phyloP scores from a whole-genome alignment of 495 filamentous ascomycete genomes.

The Sordaria brevicollis region DNA sequence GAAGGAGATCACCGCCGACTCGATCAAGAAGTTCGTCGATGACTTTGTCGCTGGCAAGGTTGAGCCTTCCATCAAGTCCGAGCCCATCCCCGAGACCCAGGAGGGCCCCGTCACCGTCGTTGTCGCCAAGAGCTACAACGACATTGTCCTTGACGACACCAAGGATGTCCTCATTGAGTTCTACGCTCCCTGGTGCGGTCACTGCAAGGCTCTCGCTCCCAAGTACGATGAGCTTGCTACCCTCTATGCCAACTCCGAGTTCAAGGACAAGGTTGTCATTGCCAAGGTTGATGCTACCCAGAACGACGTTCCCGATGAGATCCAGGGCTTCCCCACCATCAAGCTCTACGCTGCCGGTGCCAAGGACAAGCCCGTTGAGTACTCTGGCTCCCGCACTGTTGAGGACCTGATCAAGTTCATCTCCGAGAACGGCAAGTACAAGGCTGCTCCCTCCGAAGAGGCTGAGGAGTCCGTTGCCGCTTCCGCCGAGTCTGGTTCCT shows the following conservation, averaged over 20 bases:
- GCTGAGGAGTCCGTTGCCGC: constrained; percentile 45
- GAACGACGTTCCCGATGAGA: constrained; percentile 96
- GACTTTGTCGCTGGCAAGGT: constrained; percentile 82
- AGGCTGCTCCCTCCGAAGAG: constrained; percentile 48
- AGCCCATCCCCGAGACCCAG: constrained; percentile 91
- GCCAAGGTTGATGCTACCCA: constrained; percentile 96
- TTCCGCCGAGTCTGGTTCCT: constrained; percentile 39
- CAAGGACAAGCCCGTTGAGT: constrained; percentile 78
- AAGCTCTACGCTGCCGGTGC: constrained; percentile 90
- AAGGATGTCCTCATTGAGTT: constrained; percentile 99
- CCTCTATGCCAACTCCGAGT: constrained; percentile 64
- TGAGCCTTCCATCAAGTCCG: constrained; percentile 93
- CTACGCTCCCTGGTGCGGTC: constrained; percentile 98
- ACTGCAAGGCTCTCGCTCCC: constrained; percentile 91
- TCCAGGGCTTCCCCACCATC: constrained; percentile 98
- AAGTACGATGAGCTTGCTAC: constrained; percentile 86
- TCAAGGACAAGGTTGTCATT: constrained; percentile 74
- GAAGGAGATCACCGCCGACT: constrained; percentile 64
- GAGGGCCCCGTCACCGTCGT: constrained; percentile 82
- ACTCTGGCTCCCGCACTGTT: constrained; percentile 77
- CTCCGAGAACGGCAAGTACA: constrained; percentile 86
- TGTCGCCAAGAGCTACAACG: constrained; percentile 90
- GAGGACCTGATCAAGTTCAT: constrained; percentile 94
- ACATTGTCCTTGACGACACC: constrained; percentile 81
- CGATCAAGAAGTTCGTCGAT: constrained; percentile 75